phyloP scores from a whole-genome alignment of 2,329 filamentous ascomycete genomes.

The Aspergillus sp. region DNA sequence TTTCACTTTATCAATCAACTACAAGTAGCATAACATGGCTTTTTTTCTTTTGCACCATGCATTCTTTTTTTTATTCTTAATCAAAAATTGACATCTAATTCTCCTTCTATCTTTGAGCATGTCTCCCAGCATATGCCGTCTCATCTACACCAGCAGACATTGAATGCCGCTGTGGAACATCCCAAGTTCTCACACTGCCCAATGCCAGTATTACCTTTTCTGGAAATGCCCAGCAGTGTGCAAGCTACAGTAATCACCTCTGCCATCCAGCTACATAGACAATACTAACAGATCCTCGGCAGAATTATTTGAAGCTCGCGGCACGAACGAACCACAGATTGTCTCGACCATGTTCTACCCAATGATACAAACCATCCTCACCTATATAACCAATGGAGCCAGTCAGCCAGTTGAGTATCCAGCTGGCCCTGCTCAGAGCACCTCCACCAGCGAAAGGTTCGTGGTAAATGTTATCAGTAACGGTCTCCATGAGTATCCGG shows the following conservation, averaged over 20 bases:
- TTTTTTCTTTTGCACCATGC: no score
- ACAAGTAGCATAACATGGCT: no score
- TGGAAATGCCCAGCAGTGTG: not conserved
- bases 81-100: no score
- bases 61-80: no score
- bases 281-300: not conserved
- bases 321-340: conserved; percentile 1
- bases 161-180: not conserved
- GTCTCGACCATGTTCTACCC: conserved; percentile 2
- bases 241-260: not conserved
- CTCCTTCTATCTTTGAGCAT: no score
- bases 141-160: no score
- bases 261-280: not conserved
- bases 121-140: no score
- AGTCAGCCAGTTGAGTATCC: conserved; percentile 2
- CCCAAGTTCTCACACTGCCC: not conserved
- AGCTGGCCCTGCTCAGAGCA: not conserved
- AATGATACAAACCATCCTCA: conserved; percentile 1
- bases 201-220: not conserved
- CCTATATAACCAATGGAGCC: not conserved
- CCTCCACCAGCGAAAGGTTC: not conserved
- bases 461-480: not conserved
- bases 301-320: not conserved
- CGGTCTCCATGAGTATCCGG: not conserved
- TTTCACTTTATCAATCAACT: no score